These are phyloP conservation scores for Epithemia pelagica DNA, from an alignment of 108 stramenopile species.

Conservation along the genomic window DNA sequence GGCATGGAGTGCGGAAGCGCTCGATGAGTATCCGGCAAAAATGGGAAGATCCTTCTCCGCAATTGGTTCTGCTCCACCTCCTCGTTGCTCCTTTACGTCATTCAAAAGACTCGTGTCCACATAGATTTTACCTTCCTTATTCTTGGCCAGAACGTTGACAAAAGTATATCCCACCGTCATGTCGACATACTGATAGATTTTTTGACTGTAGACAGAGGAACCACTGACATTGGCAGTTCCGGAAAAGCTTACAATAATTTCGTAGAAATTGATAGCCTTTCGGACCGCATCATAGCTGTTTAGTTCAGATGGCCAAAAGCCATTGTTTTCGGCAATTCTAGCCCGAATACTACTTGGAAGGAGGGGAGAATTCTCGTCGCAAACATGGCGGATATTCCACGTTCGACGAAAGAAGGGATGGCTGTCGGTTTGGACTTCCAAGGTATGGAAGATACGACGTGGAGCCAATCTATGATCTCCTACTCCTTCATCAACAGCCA, in stretches of 20 bases:
- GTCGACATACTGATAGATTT: conserved; percentile 37
- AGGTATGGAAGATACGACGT: conserved; percentile 24
- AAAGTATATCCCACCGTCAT: conserved; percentile 42
- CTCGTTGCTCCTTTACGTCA: conserved; percentile 45
- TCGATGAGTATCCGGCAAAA: neutral
- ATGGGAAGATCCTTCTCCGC: neutral
- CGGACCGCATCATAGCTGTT: conserved; percentile 29
- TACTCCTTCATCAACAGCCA: conserved; percentile 13
- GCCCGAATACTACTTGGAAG: conserved; percentile 20
- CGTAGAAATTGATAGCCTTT: conserved; percentile 29
- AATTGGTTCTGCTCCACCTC: conserved; percentile 25
- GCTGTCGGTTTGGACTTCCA: conserved; percentile 27
- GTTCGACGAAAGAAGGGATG: conserved; percentile 47
- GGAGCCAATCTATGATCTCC: conserved; percentile 17
- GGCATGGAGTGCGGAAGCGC: no score
- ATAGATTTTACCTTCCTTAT: conserved; percentile 17
- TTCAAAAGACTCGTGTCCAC: conserved; percentile 38
- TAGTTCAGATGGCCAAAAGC: conserved; percentile 36
- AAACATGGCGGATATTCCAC: conserved; percentile 36
- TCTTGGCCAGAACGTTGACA: conserved; percentile 1
- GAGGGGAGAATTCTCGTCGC: conserved; percentile 32
- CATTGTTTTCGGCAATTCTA: conserved; percentile 26
- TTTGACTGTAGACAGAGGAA: conserved; percentile 32
- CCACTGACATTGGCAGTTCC: conserved; percentile 40
- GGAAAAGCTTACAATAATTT: conserved; percentile 34